phyloP scores from a whole-genome alignment of 164 flowering plant genomes.

The Aristolochia fimbriata region DNA sequence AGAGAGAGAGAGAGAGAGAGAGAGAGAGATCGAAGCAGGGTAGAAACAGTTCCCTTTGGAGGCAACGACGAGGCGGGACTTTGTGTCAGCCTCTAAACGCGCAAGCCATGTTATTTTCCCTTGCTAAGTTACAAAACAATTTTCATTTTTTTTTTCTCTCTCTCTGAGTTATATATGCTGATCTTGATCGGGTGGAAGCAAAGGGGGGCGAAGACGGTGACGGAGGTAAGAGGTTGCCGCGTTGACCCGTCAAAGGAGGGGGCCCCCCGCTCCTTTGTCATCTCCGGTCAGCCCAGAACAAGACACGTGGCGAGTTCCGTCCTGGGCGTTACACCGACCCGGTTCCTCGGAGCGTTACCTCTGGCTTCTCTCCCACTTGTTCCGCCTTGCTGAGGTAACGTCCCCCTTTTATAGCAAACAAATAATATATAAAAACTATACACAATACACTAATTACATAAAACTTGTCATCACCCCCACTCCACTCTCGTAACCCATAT shows the following conservation, averaged over 20 bases:
- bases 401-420: too few relatives aligned
- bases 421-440: too few relatives aligned
- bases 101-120: slow-evolving; percentile 31
- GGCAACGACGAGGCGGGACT: slow-evolving; percentile 22
- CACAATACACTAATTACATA: too few relatives aligned
- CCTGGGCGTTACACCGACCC: slow-evolving; percentile 6
- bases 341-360: slow-evolving; percentile 3
- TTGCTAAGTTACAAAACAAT: not conserved
- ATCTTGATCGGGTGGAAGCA: not conserved
- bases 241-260: slow-evolving; percentile 7
- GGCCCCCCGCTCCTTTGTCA: not conserved
- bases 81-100: slow-evolving; percentile 26
- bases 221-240: not conserved
- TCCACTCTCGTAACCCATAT: too few relatives aligned
- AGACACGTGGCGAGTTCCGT: slow-evolving; percentile 6
- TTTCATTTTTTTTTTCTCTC: not conserved
- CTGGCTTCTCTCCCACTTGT: not conserved
- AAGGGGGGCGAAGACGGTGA: slow-evolving; percentile 3
- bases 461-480: too few relatives aligned
- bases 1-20: slow-evolving; percentile 5
- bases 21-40: not conserved
- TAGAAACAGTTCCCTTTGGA: slow-evolving; percentile 19
- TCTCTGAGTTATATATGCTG: not conserved
- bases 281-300: not conserved
- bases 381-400: too few relatives aligned